Conservation (phyloP, 2,329 filamentous ascomycete species). For the Aspergillus viridinutans region DNA sequence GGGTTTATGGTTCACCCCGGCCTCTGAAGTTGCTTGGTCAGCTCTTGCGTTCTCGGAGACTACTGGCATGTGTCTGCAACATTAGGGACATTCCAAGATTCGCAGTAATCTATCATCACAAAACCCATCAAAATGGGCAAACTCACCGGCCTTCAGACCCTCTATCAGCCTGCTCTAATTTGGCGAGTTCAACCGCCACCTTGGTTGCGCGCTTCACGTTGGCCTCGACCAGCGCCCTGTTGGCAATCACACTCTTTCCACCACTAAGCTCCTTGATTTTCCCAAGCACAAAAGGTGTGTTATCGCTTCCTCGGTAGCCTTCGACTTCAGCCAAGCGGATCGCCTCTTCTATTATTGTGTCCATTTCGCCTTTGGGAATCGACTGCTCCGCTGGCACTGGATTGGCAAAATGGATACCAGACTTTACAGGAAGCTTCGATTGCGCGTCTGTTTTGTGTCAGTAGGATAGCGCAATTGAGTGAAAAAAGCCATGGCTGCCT, state of each 20-base stretch:
- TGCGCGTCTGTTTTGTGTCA: slow-evolving; percentile 57
- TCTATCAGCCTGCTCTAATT: slow-evolving; percentile 44
- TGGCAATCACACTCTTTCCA: slow-evolving; percentile 67
- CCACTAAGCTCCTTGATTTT: slow-evolving; percentile 76
- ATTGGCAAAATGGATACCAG: slow-evolving; percentile 83
- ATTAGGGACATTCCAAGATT: slow-evolving; percentile 31
- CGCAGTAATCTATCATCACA: not conserved
- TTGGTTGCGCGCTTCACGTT: slow-evolving; percentile 64
- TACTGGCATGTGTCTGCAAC: slow-evolving; percentile 36
- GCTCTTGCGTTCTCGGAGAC: slow-evolving; percentile 21
- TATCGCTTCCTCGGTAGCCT: slow-evolving; percentile 67
- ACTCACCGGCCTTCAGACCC: slow-evolving; percentile 36
- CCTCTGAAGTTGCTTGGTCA: slow-evolving; percentile 19
- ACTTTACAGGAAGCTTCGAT: slow-evolving; percentile 65
- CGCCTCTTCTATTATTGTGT: slow-evolving; percentile 63
- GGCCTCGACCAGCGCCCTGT: slow-evolving; percentile 63
- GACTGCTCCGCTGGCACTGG: slow-evolving; percentile 69
- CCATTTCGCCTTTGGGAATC: slow-evolving; percentile 68
- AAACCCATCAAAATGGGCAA: slow-evolving; percentile 17
- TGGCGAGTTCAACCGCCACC: slow-evolving; percentile 59
- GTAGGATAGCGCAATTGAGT: not conserved
- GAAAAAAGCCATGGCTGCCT: slow-evolving; percentile 25
- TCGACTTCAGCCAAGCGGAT: slow-evolving; percentile 61
- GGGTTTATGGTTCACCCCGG: slow-evolving; percentile 10
- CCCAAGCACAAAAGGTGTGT: slow-evolving; percentile 77